Conservation (phyloP, 208 protist genomes). For the Trypanosoma brucei region DNA sequence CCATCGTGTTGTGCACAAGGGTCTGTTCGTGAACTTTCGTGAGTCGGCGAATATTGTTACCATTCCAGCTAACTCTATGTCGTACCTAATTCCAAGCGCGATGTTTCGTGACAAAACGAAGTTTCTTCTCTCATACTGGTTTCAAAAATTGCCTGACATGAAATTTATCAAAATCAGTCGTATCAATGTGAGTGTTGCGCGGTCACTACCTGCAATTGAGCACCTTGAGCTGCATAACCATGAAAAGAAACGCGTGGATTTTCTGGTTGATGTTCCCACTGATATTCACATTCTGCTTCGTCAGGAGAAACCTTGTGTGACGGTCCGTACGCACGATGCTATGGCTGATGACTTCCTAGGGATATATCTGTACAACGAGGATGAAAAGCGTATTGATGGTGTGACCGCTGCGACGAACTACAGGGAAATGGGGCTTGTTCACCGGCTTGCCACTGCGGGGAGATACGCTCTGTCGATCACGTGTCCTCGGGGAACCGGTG, state of each 20-base stretch:
- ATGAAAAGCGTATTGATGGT: conserved; percentile 58
- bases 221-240: conserved; percentile 52
- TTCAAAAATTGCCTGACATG: conserved; percentile 33
- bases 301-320: conserved; percentile 69
- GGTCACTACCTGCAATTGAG: conserved; percentile 56
- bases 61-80: conserved; percentile 58
- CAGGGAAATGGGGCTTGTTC: conserved; percentile 68
- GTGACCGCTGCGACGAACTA: conserved; percentile 59
- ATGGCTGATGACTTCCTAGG: conserved; percentile 74
- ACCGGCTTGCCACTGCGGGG: conserved; percentile 46
- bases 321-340: conserved; percentile 41
- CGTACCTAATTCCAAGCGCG: conserved; percentile 68
- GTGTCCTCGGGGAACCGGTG: conserved; percentile 44
- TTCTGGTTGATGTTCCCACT: conserved; percentile 65
- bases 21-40: conserved; percentile 52
- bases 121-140: conserved; percentile 84
- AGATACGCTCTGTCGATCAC: conserved; percentile 67
- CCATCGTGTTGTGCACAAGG: conserved; percentile 64
- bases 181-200: conserved; percentile 48
- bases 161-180: conserved; percentile 36
- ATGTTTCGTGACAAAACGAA: conserved; percentile 69
- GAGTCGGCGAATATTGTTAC: conserved; percentile 67
- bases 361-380: conserved; percentile 66
- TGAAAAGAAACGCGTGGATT: conserved; percentile 66
- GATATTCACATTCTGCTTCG: conserved; percentile 70